These are phyloP conservation scores for Populus tremula DNA, from an alignment of 345 rosid genomes.

Conservation along the genomic window DNA sequence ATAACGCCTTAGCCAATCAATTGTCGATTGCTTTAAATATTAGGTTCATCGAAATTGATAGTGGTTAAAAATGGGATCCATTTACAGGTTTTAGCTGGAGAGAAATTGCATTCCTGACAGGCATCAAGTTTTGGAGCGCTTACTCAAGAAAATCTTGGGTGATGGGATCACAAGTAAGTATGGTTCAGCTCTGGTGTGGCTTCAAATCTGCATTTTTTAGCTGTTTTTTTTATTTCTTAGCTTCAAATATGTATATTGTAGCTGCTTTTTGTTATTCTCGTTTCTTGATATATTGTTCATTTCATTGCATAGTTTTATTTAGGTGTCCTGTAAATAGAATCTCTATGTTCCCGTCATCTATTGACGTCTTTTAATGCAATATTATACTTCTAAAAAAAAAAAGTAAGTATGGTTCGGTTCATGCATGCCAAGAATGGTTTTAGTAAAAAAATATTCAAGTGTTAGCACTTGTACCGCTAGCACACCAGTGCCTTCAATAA, in stretches of 20 bases:
- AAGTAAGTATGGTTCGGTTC: background rate
- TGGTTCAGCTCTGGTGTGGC: too few relatives aligned
- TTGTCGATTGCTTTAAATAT: background rate
- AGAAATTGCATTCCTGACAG: background rate
- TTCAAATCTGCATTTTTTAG: too few relatives aligned
- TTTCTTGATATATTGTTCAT: too few relatives aligned
- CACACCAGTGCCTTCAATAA: background rate
- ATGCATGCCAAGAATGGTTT: background rate
- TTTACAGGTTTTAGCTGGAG: background rate
- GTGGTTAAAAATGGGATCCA: background rate
- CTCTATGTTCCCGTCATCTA: too few relatives aligned
- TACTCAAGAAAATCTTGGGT: background rate
- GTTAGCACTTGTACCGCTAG: background rate
- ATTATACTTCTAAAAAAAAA: too few relatives aligned
- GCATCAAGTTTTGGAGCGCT: background rate
- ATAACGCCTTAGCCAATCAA: background rate
- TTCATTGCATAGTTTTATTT: too few relatives aligned
- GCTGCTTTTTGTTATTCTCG: too few relatives aligned
- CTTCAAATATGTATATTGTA: too few relatives aligned
- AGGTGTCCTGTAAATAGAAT: too few relatives aligned
- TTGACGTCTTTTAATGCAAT: too few relatives aligned
- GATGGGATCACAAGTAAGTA: background rate
- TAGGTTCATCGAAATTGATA: conserved; percentile 12
- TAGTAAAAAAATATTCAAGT: background rate
- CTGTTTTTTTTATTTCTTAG: too few relatives aligned